Percentiles rank a stretch among this genome's conserved stretches.
These are phyloP conservation scores for Paraconiothyrium sp. DNA, from an alignment of 2,329 filamentous ascomycete genomes.

Conservation along the genomic window DNA sequence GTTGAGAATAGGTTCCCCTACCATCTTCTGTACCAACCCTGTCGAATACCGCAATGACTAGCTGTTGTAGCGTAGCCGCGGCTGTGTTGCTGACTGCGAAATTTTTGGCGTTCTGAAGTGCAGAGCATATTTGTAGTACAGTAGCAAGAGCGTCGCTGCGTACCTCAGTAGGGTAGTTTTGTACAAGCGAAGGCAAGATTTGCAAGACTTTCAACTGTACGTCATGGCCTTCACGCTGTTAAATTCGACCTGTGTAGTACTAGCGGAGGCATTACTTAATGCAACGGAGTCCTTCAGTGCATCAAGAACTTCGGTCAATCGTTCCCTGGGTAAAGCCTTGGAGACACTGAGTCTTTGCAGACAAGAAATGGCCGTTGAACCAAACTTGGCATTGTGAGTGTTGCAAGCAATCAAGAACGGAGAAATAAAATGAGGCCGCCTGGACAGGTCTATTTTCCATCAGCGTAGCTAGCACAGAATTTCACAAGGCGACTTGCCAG, in stretches of 20 bases:
- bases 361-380: conserved; percentile 85
- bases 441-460: conserved; percentile 74
- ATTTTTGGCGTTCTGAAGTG: conserved; percentile 90
- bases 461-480: conserved; percentile 27
- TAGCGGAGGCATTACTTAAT: conserved; percentile 64
- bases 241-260: conserved; percentile 17
- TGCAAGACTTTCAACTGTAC: conserved; percentile 97
- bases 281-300: conserved; percentile 83
- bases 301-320: conserved; percentile 86
- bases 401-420: conserved; percentile 94
- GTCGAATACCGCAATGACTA: conserved; percentile 92
- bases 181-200: conserved; percentile 85
- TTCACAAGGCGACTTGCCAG: conserved; percentile 60
- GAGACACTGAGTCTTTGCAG: conserved; percentile 88
- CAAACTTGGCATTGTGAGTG: conserved; percentile 90
- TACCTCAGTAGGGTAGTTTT: conserved; percentile 87
- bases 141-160: conserved; percentile 83
- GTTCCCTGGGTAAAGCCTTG: conserved; percentile 78
- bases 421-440: conserved; percentile 84
- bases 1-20: conserved; percentile 45
- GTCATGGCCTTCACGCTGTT: conserved; percentile 69
- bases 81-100: conserved; percentile 94
- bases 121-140: conserved; percentile 88
- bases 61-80: conserved; percentile 93
- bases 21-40: conserved; percentile 86